A percentile compares a stretch with the other conserved stretches of the same genome.
Conservation (phyloP, 1,284 basidiomycete species). For the Coniferiporia sulphurascens region DNA sequence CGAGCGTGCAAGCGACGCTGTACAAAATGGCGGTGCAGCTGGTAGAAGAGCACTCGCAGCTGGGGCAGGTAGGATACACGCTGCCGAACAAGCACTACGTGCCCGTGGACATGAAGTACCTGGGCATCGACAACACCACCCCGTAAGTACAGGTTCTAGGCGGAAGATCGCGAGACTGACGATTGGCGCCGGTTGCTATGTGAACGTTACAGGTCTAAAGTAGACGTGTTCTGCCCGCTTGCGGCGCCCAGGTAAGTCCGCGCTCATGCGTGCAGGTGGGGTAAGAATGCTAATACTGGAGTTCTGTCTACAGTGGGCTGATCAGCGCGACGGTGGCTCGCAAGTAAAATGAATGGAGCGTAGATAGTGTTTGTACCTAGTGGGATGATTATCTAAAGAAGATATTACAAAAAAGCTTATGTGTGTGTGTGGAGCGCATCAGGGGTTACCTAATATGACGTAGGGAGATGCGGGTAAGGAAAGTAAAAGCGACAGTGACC, state of each 20-base stretch:
- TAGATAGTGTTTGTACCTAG: too few species aligned
- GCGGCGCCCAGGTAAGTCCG: constrained; percentile 65
- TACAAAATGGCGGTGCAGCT: constrained; percentile 85
- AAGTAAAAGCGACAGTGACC: neutral
- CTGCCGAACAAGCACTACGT: constrained; percentile 96
- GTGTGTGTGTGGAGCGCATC: neutral
- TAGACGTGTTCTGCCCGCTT: constrained; percentile 79
- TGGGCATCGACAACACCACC: constrained; percentile 47
- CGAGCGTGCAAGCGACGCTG: constrained; percentile 86
- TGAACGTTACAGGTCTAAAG: constrained; percentile 46
- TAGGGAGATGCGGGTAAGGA: neutral
- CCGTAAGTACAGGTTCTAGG: constrained; percentile 34
- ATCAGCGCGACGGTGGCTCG: constrained; percentile 40
- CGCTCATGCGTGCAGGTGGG: neutral
- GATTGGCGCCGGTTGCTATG: constrained; percentile 23
- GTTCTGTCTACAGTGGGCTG: constrained; percentile 26
- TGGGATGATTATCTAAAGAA: too few species aligned
- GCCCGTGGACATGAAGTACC: constrained; percentile 72
- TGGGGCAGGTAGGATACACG: constrained; percentile 65
- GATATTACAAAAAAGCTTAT: neutral
- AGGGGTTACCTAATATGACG: neutral
- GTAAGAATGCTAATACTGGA: neutral
- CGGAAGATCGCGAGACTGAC: neutral
- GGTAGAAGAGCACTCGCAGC: constrained; percentile 57
- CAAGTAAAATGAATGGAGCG: constrained; percentile 22